Evolutionary conservation across 2,329 filamentous ascomycete genomes (phyloP).

Genomic region (Annulohypoxylon truncatum): DNA sequence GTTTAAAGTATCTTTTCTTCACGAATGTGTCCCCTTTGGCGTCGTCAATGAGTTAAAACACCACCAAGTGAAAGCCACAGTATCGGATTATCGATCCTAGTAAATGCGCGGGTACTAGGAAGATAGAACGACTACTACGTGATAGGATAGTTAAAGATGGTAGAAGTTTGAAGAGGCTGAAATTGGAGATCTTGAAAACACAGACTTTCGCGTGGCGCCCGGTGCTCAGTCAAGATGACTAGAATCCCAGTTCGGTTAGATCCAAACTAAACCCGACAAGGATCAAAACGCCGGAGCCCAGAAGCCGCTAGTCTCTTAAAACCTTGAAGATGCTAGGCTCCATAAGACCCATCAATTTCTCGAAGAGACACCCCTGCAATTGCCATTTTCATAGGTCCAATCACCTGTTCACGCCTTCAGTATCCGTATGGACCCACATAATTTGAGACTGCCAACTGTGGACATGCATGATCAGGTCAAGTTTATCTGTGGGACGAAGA

Average conservation of each 20-base stretch:
- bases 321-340: slow-evolving; percentile 21
- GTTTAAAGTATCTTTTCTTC: not conserved
- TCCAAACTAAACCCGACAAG: slow-evolving; percentile 29
- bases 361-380: slow-evolving; percentile 11
- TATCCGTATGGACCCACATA: slow-evolving; percentile 8
- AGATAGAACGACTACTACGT: slow-evolving; percentile 13
- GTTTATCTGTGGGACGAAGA: slow-evolving; percentile 31
- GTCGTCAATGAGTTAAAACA: not conserved
- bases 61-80: not conserved
- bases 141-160: slow-evolving; percentile 29
- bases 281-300: slow-evolving; percentile 31
- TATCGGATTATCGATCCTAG: not conserved
- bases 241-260: slow-evolving; percentile 34
- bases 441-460: slow-evolving; percentile 32
- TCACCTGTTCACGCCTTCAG: slow-evolving; percentile 11
- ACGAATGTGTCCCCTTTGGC: not conserved
- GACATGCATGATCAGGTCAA: slow-evolving; percentile 35
- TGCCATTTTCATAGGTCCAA: slow-evolving; percentile 20
- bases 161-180: slow-evolving; percentile 48
- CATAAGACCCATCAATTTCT: slow-evolving; percentile 20
- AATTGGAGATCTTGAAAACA: slow-evolving; percentile 50
- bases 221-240: slow-evolving; percentile 32
- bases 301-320: slow-evolving; percentile 29
- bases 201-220: slow-evolving; percentile 40
- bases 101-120: slow-evolving; percentile 12